Base-by-base conservation (phyloP, 257 asterid species). In the Ocimum tenuiflorum region DNA sequence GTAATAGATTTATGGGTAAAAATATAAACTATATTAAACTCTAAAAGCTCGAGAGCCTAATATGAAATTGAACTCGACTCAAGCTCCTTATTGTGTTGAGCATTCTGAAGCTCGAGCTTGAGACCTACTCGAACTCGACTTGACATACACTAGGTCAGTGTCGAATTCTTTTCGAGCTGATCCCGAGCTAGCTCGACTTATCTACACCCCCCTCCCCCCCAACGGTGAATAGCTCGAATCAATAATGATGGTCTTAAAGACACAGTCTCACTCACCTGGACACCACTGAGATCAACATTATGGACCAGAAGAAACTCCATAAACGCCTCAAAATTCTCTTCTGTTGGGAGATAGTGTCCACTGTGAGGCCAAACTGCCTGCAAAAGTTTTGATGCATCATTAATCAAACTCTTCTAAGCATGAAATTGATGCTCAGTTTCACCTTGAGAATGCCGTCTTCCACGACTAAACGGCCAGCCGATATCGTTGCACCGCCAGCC, bases 281-380 rank as follows among this genome's bases (percentile, higher is more conserved):
- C 86, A 46, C 43, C 79, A 65, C 75, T 77, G 53, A 84, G 65
- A 59, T 89, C 91, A 23, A 89, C 95, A 17, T 79, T 69, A 70
- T 83, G 80, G 43, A 81, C 67, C 79, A 67, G 12, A 49, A 91
- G 95, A 77, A 79, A 89, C 0, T 77, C 68, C 86, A 89, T 82
- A 51, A 91, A 81, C 70, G 85, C 96, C 77, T 87, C 87, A 15
- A 91, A 87, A 71, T 89, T 89, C 74, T 91, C 96, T 79, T 82
- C 91, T 0, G 96, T 91, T 14, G 98, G 98, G 74, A 85, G 96
- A 68, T 91, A 91, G 77, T 91, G 96, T 2, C 98, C 98, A 27
- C 98, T 91, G 86, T 91, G 91, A 66, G 98, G 96, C 96, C 96
- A 91, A 55, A 91, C 89, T 1, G 96, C 95, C 97, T 31, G 6